Percentiles rank a stretch among this genome's conserved stretches.
phyloP scores from a whole-genome alignment of 2,329 filamentous ascomycete species.

The Colletotrichum theobromicola region DNA sequence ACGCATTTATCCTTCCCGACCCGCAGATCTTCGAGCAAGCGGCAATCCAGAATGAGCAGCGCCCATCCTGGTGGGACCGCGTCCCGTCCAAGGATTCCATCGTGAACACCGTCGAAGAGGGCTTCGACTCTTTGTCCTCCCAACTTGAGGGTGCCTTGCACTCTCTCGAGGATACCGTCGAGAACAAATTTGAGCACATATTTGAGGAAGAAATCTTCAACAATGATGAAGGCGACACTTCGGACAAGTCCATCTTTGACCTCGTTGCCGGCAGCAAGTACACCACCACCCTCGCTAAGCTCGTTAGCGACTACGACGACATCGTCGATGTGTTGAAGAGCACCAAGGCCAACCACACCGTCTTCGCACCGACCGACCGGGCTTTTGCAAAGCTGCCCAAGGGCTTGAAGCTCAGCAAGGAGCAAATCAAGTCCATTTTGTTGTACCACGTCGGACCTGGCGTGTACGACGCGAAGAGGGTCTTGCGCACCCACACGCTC shows the following conservation, averaged over 20 bases:
- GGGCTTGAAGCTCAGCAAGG: conserved; percentile 68
- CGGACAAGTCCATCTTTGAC: conserved; percentile 80
- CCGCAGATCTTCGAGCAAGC: conserved; percentile 50
- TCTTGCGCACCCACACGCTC: conserved; percentile 76
- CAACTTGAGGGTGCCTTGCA: conserved; percentile 33
- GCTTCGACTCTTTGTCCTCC: conserved; percentile 27
- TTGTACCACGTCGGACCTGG: conserved; percentile 77
- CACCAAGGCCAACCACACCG: conserved; percentile 75
- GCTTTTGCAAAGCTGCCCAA: conserved; percentile 72
- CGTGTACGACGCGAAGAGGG: conserved; percentile 66
- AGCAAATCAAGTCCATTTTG: conserved; percentile 71
- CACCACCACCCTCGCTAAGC: conserved; percentile 76
- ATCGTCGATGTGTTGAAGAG: conserved; percentile 77
- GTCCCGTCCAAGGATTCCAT: conserved; percentile 39
- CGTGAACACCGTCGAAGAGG: conserved; percentile 34
- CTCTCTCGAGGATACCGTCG: conserved; percentile 33
- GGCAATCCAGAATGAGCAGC: conserved; percentile 35
- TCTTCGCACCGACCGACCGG: conserved; percentile 80
- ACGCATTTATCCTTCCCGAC: conserved; percentile 59
- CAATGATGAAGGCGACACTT: conserved; percentile 35
- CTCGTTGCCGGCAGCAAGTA: conserved; percentile 77
- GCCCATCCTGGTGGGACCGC: conserved; percentile 30
- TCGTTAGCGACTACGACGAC: conserved; percentile 76
- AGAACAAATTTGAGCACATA: conserved; percentile 27
- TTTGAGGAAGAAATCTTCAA: conserved; percentile 18